Conservation (phyloP, 2,329 filamentous ascomycete species). For the Beauveria sp. region DNA sequence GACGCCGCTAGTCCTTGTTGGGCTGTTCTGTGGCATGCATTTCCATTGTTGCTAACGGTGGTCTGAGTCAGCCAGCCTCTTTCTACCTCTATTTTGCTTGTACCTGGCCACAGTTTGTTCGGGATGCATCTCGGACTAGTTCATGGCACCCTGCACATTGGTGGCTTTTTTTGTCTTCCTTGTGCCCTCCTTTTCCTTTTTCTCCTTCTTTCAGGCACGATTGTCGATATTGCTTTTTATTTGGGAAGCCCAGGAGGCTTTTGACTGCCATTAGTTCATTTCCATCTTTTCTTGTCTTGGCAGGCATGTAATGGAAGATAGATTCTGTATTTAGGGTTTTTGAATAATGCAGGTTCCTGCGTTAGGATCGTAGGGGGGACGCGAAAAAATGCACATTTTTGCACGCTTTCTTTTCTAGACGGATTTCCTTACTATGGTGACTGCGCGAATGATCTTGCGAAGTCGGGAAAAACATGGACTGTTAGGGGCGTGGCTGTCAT, state of each 20-base stretch:
- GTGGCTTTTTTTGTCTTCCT: neutral
- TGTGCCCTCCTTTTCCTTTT: neutral
- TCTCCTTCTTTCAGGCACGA: slow-evolving; percentile 12
- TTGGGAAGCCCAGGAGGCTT: slow-evolving; percentile 9
- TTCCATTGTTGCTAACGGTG: neutral
- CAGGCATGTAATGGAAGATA: slow-evolving; percentile 7
- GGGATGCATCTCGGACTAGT: neutral
- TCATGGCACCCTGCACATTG: neutral
- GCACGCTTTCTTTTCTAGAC: neutral
- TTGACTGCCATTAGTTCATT: slow-evolving; percentile 3
- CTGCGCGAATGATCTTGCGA: neutral
- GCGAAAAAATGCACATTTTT: neutral
- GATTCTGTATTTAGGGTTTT: slow-evolving; percentile 8
- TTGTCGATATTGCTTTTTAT: slow-evolving; percentile 9
- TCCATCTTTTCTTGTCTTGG: slow-evolving; percentile 2
- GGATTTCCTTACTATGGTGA: neutral
- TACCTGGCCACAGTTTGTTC: neutral
- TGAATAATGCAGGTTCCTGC: slow-evolving; percentile 3
- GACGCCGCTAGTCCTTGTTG: neutral
- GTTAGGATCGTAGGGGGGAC: neutral
- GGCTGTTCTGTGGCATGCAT: neutral
- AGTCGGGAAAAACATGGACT: neutral
- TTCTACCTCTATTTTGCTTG: neutral
- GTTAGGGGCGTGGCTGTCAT: no score
- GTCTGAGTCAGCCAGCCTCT: neutral